phyloP scores from a whole-genome alignment of 2,329 filamentous ascomycete species.

The Berkeleyomyces basicola region DNA sequence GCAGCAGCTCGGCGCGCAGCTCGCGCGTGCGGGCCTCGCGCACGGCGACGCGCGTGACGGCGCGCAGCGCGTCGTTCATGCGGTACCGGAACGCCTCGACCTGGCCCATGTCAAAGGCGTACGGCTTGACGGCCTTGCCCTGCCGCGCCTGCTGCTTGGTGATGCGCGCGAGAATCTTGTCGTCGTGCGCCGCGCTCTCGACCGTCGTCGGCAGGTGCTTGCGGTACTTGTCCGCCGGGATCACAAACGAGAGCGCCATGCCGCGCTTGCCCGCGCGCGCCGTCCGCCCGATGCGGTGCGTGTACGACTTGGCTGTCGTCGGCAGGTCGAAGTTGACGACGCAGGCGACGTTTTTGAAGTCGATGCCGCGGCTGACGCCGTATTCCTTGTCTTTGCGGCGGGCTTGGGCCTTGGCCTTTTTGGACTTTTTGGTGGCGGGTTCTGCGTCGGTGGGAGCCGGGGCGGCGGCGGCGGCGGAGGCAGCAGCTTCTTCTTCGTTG shows the following conservation, averaged over 20 bases:
- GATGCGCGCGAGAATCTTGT: slow-evolving; percentile 68
- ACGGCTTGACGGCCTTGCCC: slow-evolving; percentile 70
- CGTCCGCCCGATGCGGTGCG: slow-evolving; percentile 89
- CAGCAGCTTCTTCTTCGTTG: slow-evolving; percentile 19
- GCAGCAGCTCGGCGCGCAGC: slow-evolving; percentile 74
- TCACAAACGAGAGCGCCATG: slow-evolving; percentile 89
- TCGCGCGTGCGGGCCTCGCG: slow-evolving; percentile 81
- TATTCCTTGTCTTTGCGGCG: slow-evolving; percentile 66
- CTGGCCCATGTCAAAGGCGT: slow-evolving; percentile 87
- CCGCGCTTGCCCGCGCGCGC: slow-evolving; percentile 80
- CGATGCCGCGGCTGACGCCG: slow-evolving; percentile 87
- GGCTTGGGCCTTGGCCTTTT: slow-evolving; percentile 26
- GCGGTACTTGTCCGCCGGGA: slow-evolving; percentile 64
- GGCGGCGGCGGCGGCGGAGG: not conserved
- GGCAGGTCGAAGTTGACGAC: slow-evolving; percentile 97
- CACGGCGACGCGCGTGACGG: slow-evolving; percentile 77
- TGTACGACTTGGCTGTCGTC: slow-evolving; percentile 75
- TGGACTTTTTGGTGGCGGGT: slow-evolving; percentile 17
- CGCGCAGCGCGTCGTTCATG: slow-evolving; percentile 78
- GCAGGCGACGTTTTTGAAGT: slow-evolving; percentile 88
- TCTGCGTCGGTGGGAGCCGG: slow-evolving; percentile 16
- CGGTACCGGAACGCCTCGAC: slow-evolving; percentile 90
- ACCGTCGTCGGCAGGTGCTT: slow-evolving; percentile 82
- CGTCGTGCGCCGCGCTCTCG: slow-evolving; percentile 61
- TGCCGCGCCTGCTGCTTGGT: slow-evolving; percentile 60